Conservation (phyloP, 2,329 filamentous ascomycete genomes). For the Coleophoma cylindrospora region DNA sequence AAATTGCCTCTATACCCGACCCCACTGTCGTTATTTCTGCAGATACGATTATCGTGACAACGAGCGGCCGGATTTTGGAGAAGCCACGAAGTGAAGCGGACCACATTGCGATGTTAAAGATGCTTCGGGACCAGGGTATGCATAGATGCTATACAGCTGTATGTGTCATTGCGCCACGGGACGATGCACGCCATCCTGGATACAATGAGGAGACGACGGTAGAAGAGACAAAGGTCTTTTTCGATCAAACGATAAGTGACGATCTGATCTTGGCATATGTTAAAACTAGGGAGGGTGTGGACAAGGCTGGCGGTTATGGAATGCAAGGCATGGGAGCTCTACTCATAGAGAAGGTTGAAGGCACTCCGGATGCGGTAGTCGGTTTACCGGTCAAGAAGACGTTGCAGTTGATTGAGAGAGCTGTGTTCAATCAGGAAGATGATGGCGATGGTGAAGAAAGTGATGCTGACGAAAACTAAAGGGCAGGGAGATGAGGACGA, state of each 20-base stretch:
- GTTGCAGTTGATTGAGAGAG: conserved; percentile 79
- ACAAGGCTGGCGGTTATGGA: conserved; percentile 95
- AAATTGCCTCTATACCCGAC: conserved; percentile 43
- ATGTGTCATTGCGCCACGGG: conserved; percentile 75
- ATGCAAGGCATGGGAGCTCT: conserved; percentile 86
- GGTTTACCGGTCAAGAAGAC: conserved; percentile 78
- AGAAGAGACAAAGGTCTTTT: conserved; percentile 89
- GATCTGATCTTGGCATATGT: conserved; percentile 82
- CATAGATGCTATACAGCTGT: conserved; percentile 88
- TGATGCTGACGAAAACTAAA: conserved; percentile 2
- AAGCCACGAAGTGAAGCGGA: conserved; percentile 81
- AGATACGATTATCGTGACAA: conserved; percentile 82
- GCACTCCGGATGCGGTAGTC: conserved; percentile 89
- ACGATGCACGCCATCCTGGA: conserved; percentile 76
- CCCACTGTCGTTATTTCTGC: conserved; percentile 83
- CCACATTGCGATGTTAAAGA: conserved; percentile 78
- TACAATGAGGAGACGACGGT: conserved; percentile 78
- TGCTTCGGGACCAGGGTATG: conserved; percentile 67
- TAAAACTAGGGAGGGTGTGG: conserved; percentile 81
- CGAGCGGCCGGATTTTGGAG: conserved; percentile 75
- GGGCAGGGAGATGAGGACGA: not conserved
- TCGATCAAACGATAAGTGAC: conserved; percentile 70
- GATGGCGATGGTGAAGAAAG: conserved; percentile 37
- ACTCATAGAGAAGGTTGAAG: conserved; percentile 83
- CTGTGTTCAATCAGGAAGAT: conserved; percentile 66